phyloP scores from a whole-genome alignment of 179 eudicot genomes.

The Beta corolliflora region DNA sequence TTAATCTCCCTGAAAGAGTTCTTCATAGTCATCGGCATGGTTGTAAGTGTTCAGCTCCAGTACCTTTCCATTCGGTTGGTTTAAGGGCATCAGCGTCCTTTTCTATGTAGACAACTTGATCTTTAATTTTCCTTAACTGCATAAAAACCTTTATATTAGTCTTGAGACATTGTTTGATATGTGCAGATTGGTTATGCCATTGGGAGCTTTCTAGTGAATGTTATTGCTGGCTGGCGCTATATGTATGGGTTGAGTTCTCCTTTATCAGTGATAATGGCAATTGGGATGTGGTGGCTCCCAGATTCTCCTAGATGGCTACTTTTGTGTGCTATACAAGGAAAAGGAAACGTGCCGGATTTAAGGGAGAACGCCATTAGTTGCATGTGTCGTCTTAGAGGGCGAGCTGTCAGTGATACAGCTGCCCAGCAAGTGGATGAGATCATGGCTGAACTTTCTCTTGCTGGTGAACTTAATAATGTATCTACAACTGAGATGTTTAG shows the following conservation, averaged over 20 bases:
- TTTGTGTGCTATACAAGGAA: conserved; percentile 86
- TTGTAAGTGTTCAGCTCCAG: conserved; percentile 58
- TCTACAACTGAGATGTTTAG: conserved; percentile 68
- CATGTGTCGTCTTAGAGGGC: conserved; percentile 82
- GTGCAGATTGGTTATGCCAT: conserved; percentile 69
- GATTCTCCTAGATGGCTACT: conserved; percentile 94
- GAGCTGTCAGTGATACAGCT: conserved; percentile 54
- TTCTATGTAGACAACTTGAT: background rate
- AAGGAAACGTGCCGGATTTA: conserved; percentile 65
- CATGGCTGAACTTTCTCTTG: conserved; percentile 68
- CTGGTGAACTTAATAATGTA: conserved; percentile 54
- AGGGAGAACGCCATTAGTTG: conserved; percentile 63
- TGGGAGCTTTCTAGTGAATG: conserved; percentile 76
- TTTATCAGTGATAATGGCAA: conserved; percentile 66
- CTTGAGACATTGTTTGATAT: conserved; percentile 17
- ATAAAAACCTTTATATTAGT: background rate
- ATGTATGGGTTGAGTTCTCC: conserved; percentile 84
- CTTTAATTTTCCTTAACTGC: background rate
- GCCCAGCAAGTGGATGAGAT: conserved; percentile 82
- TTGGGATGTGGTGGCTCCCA: conserved; percentile 99
- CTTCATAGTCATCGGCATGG: conserved; percentile 93
- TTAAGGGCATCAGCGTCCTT: conserved; percentile 21
- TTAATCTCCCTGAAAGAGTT: conserved; percentile 89
- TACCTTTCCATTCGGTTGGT: conserved; percentile 8
- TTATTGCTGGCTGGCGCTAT: conserved; percentile 85